Evolutionary conservation across 192 early-diverging fungal species (phyloP), one percentile per base, ranked within the genome.

Genomic region (Coemansia javaensis): DNA sequence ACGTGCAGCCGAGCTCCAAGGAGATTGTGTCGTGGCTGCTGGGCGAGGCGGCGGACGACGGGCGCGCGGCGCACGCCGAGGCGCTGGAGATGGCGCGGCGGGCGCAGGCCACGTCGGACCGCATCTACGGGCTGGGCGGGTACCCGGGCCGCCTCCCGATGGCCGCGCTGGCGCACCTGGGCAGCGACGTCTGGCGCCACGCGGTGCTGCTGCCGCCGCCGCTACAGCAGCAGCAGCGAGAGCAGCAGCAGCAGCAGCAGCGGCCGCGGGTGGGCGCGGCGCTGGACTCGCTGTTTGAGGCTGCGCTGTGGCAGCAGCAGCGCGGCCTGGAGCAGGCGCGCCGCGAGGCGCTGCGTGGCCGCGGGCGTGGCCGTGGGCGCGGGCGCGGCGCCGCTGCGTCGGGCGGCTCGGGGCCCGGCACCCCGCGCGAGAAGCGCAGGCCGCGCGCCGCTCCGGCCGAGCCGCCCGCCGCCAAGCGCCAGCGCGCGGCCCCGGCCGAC

Each of bases 1-100:
- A 58, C 41, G 57, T 88, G 18, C 90, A 90, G 40, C 86, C 90
- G 32, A 94, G 90, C 64, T 86, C 91, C 12, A 85, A 88, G 41
- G 91, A 94, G 60, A 90, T 94, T 56, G 82, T 90, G 30, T 87
- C 86, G 22, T 66, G 91, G 48, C 64, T 94, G 39, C 58, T 94
- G 30, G 90, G 88, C 51, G 90, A 94, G 47, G 70, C 76, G 4
- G 39, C 57, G 17, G 62, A 61, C 27, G 57, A 64, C 41, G 69
- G 61, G 37, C 53, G 56, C 50, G 40, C 44, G 0, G 44, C 49
- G 34, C 62, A 52, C 27, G 57, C 39, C 31, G 53, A 53, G 31
- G 44, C 62, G 9, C 42, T 73, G 36, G 17, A 25, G 21, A 60
- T 64, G 69, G 62, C 56, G 0, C 57, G 69, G n/a, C 44, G 27